phyloP scores from a whole-genome alignment of 2,329 filamentous ascomycete species.

The Nigrograna mackinnonii region DNA sequence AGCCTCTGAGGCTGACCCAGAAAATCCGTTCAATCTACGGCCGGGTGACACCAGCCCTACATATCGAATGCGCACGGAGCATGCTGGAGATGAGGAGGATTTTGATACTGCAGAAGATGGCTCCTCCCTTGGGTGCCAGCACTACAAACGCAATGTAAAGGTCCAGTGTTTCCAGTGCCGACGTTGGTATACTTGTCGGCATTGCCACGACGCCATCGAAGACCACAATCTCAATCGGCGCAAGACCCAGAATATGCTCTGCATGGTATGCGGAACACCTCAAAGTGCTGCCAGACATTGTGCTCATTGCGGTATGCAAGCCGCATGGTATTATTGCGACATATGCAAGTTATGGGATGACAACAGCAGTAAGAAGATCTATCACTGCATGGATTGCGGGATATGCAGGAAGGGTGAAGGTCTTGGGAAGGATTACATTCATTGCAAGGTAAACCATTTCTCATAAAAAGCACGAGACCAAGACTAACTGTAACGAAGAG shows the following conservation, averaged over 20 bases:
- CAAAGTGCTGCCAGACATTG: slow-evolving; percentile 83
- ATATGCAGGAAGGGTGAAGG: slow-evolving; percentile 92
- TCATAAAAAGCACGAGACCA: slow-evolving; percentile 9
- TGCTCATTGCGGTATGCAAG: slow-evolving; percentile 71
- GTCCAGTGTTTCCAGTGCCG: slow-evolving; percentile 89
- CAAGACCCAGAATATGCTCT: slow-evolving; percentile 93
- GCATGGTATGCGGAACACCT: slow-evolving; percentile 89
- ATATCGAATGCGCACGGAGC: slow-evolving; percentile 39
- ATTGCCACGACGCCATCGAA: slow-evolving; percentile 87
- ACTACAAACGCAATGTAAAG: slow-evolving; percentile 96
- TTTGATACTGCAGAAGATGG: slow-evolving; percentile 54
- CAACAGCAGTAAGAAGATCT: slow-evolving; percentile 85
- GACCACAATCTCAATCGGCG: slow-evolving; percentile 78
- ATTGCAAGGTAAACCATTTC: slow-evolving; percentile 76
- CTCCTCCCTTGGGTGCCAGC: slow-evolving; percentile 73
- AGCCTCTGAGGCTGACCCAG: slow-evolving; percentile 34
- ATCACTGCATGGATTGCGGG: slow-evolving; percentile 94
- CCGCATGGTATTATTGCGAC: slow-evolving; percentile 89
- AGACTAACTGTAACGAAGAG: slow-evolving; percentile 35
- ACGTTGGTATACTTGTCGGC: slow-evolving; percentile 91
- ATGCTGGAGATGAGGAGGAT: slow-evolving; percentile 50
- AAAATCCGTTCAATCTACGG: slow-evolving; percentile 39
- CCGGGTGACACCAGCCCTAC: slow-evolving; percentile 35
- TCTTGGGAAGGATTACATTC: slow-evolving; percentile 94
- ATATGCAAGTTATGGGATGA: slow-evolving; percentile 98